Conservation (phyloP, 148 eudicot species). For the Mesembryanthemum crystallinum region DNA sequence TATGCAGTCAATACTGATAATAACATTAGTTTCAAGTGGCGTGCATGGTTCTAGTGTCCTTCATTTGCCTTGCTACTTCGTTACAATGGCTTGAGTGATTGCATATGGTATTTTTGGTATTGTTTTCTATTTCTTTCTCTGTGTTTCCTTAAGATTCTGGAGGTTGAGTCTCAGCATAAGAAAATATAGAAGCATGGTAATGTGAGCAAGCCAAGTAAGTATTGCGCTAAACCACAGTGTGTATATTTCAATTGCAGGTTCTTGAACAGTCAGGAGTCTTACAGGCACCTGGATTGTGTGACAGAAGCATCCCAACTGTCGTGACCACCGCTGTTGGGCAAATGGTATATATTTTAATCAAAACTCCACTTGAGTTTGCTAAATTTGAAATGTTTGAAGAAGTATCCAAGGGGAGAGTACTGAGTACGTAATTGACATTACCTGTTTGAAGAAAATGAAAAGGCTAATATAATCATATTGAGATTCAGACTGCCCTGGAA, state of each 20-base stretch:
- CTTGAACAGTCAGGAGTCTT: slow-evolving; percentile 72
- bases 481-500: too few relatives aligned
- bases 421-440: too few relatives aligned
- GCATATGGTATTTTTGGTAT: not conserved
- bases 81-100: slow-evolving; percentile 1
- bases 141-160: not conserved
- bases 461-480: too few relatives aligned
- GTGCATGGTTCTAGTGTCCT: not conserved
- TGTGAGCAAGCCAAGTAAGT: not conserved
- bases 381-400: too few relatives aligned
- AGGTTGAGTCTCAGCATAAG: not conserved
- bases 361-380: not conserved
- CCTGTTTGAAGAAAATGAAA: too few relatives aligned
- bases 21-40: not conserved
- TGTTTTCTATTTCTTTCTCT: not conserved
- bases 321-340: slow-evolving; percentile 78
- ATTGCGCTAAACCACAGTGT: not conserved
- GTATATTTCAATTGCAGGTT: slow-evolving; percentile 41
- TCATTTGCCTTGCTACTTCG: not conserved
- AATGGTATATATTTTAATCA: slow-evolving; percentile 48
- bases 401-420: too few relatives aligned
- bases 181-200: not conserved
- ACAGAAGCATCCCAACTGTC: slow-evolving; percentile 51
- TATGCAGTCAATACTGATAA: not conserved
- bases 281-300: slow-evolving; percentile 53